Evolutionary conservation across 768 basidiomycete species (phyloP).

Genomic region (Postia placenta): DNA sequence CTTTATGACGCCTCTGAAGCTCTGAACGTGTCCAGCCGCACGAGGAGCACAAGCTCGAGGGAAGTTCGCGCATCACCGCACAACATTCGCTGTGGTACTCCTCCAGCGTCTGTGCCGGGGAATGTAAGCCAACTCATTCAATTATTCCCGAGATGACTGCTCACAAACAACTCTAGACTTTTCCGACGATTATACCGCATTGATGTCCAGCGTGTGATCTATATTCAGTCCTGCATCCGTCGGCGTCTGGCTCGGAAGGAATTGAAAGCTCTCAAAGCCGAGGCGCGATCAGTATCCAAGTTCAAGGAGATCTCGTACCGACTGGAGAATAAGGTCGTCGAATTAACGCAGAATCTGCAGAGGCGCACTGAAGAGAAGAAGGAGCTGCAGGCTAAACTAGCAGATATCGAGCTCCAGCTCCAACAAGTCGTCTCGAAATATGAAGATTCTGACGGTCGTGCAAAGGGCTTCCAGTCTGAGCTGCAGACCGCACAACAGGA

Average conservation of each 20-base stretch:
- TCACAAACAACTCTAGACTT: constrained; percentile 32
- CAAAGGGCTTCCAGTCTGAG: constrained; percentile 65
- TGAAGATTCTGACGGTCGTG: constrained; percentile 76
- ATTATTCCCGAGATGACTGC: constrained; percentile 1
- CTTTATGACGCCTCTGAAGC: constrained; percentile 6
- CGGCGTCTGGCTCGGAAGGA: constrained; percentile 83
- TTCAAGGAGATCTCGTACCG: constrained; percentile 98
- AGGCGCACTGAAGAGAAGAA: constrained; percentile 89
- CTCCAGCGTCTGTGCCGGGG: constrained; percentile 87
- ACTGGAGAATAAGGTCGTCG: constrained; percentile 98
- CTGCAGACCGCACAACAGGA: constrained; percentile 70
- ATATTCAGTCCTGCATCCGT: constrained; percentile 88
- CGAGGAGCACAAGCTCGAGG: constrained; percentile 71
- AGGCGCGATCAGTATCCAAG: constrained; percentile 95
- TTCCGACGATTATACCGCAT: constrained; percentile 46
- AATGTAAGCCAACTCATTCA: constrained; percentile 68
- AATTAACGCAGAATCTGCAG: constrained; percentile 92
- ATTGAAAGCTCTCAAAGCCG: constrained; percentile 75
- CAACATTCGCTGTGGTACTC: constrained; percentile 53
- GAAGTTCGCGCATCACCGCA: constrained; percentile 50
- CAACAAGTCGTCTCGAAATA: constrained; percentile 80
- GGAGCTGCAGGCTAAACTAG: constrained; percentile 68
- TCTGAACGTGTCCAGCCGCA: constrained; percentile 44
- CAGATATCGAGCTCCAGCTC: constrained; percentile 79
- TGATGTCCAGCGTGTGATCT: constrained; percentile 70